Evolutionary conservation across 2,329 filamentous ascomycete species (phyloP), one percentile per base, ranked within the genome.

Genomic region (Microdochium bolleyi): DNA sequence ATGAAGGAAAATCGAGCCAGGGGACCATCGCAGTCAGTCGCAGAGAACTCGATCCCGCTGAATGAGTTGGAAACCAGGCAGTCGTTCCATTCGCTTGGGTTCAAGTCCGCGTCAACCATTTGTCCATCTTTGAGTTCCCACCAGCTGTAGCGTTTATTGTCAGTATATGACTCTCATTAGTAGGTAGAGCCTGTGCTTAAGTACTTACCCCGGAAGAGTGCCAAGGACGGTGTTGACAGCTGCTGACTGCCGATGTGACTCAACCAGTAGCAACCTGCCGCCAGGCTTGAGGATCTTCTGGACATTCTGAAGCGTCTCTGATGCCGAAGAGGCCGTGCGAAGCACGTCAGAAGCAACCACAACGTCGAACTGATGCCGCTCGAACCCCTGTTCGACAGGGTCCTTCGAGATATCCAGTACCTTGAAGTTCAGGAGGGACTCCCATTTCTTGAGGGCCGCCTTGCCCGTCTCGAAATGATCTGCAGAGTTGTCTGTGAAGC

Each of bases 401-500:
- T 48, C 44, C 44, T 48, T 48, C 10, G 21, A 60, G 8, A 70
- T 59, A 37, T 73, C 63, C 3, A 73, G 60, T 2, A 60, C 61
- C 27, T 64, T 65, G 56, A 67, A 73, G 4, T 51, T 59, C 54
- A 73, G 65, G n/a, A 52, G 49, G 3, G 50, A 54, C 8, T 27
- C 32, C 50, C 58, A 61, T 1, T 56, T 49, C 30, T 55, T 37
- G 54, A 67, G 63, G 11, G 52, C 53, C 21, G 61, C 54, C 21
- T 58, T 56, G 0, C 69, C 69, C 11, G 61, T 55, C 24, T 63
- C 62, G 48, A 73, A 72, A 59, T 71, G 72, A 1, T 59, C 63
- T 1, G 63, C 56, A 0, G 70, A 71, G 32, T 72, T 70, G 48
- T 75, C 71, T 2, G 70, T 72, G 53, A 65, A 73, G 8, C 62